Percentiles rank a stretch among this genome's conserved stretches.
Conservation (phyloP, 1,284 basidiomycete genomes). For the Rhizopogon hawkerae region DNA sequence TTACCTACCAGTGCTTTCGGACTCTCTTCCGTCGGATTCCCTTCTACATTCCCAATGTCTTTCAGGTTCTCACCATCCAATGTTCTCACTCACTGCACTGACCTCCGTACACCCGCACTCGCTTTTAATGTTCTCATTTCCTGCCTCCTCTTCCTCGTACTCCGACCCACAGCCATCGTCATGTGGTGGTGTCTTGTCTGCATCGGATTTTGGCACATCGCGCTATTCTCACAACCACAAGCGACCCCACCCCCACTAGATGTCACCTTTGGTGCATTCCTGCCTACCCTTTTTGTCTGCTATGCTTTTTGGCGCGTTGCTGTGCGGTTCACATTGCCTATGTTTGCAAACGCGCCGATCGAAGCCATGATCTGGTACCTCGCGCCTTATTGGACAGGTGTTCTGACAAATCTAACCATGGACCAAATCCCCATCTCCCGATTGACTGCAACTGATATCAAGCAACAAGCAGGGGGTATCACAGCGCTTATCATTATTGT, state of each 20-base stretch:
- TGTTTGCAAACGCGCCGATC: conserved; percentile 59
- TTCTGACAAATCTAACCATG: conserved; percentile 56
- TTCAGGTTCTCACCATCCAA: conserved; percentile 40
- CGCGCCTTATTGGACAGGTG: conserved; percentile 74
- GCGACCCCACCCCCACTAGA: conserved; percentile 61
- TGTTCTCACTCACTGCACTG: conserved; percentile 57
- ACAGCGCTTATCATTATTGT: conserved; percentile 65
- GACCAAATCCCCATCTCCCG: conserved; percentile 69
- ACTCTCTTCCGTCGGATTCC: conserved; percentile 65
- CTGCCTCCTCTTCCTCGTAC: conserved; percentile 58
- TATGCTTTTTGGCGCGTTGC: conserved; percentile 77
- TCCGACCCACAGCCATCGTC: conserved; percentile 66
- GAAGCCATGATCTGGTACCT: conserved; percentile 72
- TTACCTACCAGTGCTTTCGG: conserved; percentile 53
- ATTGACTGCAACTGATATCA: conserved; percentile 64
- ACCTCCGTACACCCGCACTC: conserved; percentile 60
- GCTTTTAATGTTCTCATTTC: conserved; percentile 66
- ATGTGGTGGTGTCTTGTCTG: conserved; percentile 73
- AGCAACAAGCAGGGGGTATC: conserved; percentile 61
- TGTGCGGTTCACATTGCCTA: conserved; percentile 67
- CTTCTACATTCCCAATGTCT: conserved; percentile 62
- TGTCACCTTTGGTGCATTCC: conserved; percentile 65
- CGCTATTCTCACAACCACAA: conserved; percentile 72
- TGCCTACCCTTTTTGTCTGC: conserved; percentile 71
- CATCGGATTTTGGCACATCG: conserved; percentile 84